A percentile compares a stretch with the other conserved stretches of the same genome.
These are phyloP conservation scores for Pyrrhoderma noxium DNA, from an alignment of 1,284 basidiomycete species.

Conservation along the genomic window DNA sequence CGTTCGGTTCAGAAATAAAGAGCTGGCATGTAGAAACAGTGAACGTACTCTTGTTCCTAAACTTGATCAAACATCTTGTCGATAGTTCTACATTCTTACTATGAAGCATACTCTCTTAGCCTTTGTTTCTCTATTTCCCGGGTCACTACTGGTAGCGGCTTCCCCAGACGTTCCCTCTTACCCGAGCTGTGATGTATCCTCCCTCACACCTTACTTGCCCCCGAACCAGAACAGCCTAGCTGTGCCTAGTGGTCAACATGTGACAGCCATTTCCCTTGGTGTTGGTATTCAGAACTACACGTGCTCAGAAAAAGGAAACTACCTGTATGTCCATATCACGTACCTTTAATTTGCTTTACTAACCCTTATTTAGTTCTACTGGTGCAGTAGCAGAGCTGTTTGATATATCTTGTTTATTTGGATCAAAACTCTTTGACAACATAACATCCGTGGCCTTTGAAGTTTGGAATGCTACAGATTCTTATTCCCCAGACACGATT, in stretches of 20 bases:
- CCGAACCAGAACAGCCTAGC: constrained; percentile 28
- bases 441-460: constrained; percentile 37
- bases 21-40: no score
- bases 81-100: no score
- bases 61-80: no score
- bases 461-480: constrained; percentile 30
- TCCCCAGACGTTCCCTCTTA: not conserved
- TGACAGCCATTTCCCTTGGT: constrained; percentile 39
- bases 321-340: constrained; percentile 27
- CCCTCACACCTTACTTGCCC: constrained; percentile 21
- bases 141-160: not conserved
- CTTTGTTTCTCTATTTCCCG: constrained; percentile 9
- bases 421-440: constrained; percentile 31
- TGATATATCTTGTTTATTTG: constrained; percentile 50
- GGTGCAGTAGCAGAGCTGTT: constrained; percentile 54
- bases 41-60: no score
- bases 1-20: no score
- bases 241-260: constrained; percentile 26
- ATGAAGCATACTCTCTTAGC: no score
- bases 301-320: constrained; percentile 30
- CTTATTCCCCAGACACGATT: constrained; percentile 30
- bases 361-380: constrained; percentile 25
- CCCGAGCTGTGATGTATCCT: constrained; percentile 19
- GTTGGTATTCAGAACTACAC: constrained; percentile 42
- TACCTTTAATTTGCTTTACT: no score